Evolutionary conservation across 139 green algal species (phyloP), one percentile per base, ranked within the genome.

Genomic region (Klebsormidium nitens): DNA sequence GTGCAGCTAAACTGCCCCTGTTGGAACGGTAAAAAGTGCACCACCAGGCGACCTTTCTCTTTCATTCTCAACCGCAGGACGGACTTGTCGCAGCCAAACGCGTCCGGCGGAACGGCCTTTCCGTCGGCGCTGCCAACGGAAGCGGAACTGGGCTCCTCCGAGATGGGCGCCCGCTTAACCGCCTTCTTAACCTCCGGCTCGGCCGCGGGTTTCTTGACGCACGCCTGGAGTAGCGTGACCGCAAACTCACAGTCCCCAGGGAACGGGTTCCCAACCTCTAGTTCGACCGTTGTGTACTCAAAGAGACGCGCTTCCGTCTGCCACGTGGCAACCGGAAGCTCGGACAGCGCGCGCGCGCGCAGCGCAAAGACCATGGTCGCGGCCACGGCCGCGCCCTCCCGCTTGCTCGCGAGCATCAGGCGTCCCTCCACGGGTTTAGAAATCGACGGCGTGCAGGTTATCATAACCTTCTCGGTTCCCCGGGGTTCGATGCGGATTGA

Each of bases 351-450:
- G 23, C 58, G 46, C 31, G 64, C 72, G 3, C 62, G 26, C n/a
- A 93, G 78, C 34, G 68, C 62, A 59, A 93, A 93, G 36, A 91
- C 85, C 26, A 93, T 71, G 11, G 86, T 88, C 19, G 83, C 80
- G 0, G 83, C 85, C 36, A 84, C 70, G 19, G 81, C 81, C 6
- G 65, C 67, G 29, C 77, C 82, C 32, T 81, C 74, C 1, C 56
- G 5, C 2, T 38, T 40, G 8, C 55, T 61, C 3, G 42, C 32
- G 72, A 83, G 61, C 26, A 79, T 67, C 2, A 83, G 70, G n/a
- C 35, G 42, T 2, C 23, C 39, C 44, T 68, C 23, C n/a, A 34
- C 34, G 19, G 71, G 74, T 23, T 80, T 75, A 6, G 77, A 75
- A 39, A 74, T 84, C n/a, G 66, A 79, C 31, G 74, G 70, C 38